Conservation (phyloP, 208 protist genomes). For the Lotmaria passim region DNA sequence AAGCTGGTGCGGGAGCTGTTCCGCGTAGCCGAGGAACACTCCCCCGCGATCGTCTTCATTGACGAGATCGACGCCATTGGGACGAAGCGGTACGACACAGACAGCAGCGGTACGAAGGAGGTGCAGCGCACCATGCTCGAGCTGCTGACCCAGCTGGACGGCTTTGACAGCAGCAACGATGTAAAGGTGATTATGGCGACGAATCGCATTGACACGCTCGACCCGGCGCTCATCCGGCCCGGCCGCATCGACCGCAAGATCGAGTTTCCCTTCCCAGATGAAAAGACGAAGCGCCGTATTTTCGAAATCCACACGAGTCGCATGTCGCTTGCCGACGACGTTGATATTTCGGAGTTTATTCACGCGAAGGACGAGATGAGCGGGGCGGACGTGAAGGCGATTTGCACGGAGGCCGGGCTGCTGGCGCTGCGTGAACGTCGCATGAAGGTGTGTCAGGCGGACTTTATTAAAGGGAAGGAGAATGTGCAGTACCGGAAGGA, state of each 20-base stretch:
- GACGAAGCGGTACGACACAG: slow-evolving; percentile 99
- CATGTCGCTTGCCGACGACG: slow-evolving; percentile 99
- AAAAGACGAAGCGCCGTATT: slow-evolving; percentile 99
- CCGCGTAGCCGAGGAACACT: slow-evolving; percentile 98
- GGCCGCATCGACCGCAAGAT: slow-evolving; percentile 99
- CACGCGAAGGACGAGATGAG: slow-evolving; percentile 99
- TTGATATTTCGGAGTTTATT: slow-evolving; percentile 99
- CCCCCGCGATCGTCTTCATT: slow-evolving; percentile 99
- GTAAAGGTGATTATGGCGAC: slow-evolving; percentile 99
- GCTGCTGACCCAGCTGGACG: slow-evolving; percentile 99
- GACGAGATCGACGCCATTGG: slow-evolving; percentile 99
- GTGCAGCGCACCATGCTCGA: slow-evolving; percentile 99
- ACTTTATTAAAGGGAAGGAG: slow-evolving; percentile 99
- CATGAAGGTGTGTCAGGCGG: slow-evolving; percentile 99
- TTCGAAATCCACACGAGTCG: slow-evolving; percentile 99
- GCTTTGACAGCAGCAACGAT: slow-evolving; percentile 99
- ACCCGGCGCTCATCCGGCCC: slow-evolving; percentile 99
- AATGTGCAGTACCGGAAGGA: slow-evolving; percentile 99
- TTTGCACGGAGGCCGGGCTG: slow-evolving; percentile 99
- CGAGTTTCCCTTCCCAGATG: slow-evolving; percentile 99
- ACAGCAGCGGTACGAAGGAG: slow-evolving; percentile 98
- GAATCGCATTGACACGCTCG: slow-evolving; percentile 99
- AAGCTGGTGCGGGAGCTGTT: slow-evolving; percentile 99
- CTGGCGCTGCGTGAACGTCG: slow-evolving; percentile 99
- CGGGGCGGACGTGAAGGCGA: slow-evolving; percentile 99